Evolutionary conservation across 192 early-diverging fungal genomes (phyloP), one percentile per base, ranked within the genome.

Genomic region (Backusella morwellensis): DNA sequence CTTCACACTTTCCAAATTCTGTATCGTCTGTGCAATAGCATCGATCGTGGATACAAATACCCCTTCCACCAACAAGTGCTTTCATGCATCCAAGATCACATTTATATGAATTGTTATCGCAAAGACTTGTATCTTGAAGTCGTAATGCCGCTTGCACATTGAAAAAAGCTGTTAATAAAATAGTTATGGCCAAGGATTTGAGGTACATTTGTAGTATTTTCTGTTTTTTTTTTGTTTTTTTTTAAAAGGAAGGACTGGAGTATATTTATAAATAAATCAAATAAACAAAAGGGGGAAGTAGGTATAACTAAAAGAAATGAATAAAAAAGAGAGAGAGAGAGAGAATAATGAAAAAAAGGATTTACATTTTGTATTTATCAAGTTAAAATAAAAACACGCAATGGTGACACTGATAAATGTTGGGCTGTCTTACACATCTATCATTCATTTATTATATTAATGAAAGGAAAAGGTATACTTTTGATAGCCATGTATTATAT

Each of bases 1-100:
- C 52, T 66, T 74, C 54, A 11, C 73, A 74, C 35, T 74, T 38
- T 59, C 73, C 73, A 66, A 29, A 26, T 38, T 59, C 73, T 41
- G 38, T 17, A 19, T 72, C 26, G 21, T 74, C 73, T 15, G 52
- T 74, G 42, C 73, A 74, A 14, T 66, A 56, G 36, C 73, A 74
- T 40, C 44, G 41, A 29, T 74, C 40, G 35, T 63, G 59, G 19
- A 74, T 66, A 63, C 73, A 74, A 26, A 63, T 66, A 36, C 73
- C 73, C 21, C 36, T n/a, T 23, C 54, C 73, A 63, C 40, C 35
- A 70, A 70, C 68, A 63, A 63, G 56, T 29, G 26, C 26, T 63
- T 63, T 63, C 26, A 63, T 63, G 56, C 56, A 63, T 14, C 56
- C 26, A 63, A 26, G 21, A 29, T 63, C 56, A n/a, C 56, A 63